Evolutionary conservation across 306 rosid genomes (phyloP).

Genomic region (Dalbergia cultrata): DNA sequence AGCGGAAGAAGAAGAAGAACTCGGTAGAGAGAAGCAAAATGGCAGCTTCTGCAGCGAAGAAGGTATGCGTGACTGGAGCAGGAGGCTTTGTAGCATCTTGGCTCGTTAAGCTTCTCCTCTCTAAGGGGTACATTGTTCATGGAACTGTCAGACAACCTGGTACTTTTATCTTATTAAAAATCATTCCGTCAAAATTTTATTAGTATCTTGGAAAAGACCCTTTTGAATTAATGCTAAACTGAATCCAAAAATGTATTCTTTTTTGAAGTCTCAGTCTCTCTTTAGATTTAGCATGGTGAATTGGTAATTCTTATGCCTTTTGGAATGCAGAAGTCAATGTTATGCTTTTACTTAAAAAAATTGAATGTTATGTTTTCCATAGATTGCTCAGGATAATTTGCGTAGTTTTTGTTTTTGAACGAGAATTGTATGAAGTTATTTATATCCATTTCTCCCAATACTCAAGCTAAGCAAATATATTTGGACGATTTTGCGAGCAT

Average conservation of each 20-base stretch:
- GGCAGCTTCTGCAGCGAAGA: conserved; percentile 22
- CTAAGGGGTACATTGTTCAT: conserved; percentile 66
- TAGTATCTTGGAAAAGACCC: not conserved
- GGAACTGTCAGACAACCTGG: conserved; percentile 79
- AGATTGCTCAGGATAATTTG: not conserved
- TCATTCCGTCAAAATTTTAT: not conserved
- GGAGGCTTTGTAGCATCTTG: conserved; percentile 85
- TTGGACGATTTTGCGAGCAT: not conserved
- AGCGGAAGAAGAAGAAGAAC: too few relatives aligned
- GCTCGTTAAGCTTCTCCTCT: conserved; percentile 78
- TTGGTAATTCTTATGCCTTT: not conserved
- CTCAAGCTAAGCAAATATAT: too few relatives aligned
- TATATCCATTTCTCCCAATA: not conserved
- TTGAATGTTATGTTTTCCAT: not conserved
- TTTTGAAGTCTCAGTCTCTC: not conserved
- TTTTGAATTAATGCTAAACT: not conserved
- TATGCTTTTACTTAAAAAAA: too few relatives aligned
- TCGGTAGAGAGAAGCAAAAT: too few relatives aligned
- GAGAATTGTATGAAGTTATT: not conserved
- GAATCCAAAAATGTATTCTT: not conserved
- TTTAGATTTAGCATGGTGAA: not conserved
- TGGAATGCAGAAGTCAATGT: too few relatives aligned
- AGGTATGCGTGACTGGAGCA: conserved; percentile 78
- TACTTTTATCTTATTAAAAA: conserved; percentile 15
- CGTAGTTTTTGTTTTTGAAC: not conserved